Evolutionary conservation across 805 yeast species (phyloP), one percentile per base, ranked within the genome.

Genomic region (Yamadazyma paraphyllophila): DNA sequence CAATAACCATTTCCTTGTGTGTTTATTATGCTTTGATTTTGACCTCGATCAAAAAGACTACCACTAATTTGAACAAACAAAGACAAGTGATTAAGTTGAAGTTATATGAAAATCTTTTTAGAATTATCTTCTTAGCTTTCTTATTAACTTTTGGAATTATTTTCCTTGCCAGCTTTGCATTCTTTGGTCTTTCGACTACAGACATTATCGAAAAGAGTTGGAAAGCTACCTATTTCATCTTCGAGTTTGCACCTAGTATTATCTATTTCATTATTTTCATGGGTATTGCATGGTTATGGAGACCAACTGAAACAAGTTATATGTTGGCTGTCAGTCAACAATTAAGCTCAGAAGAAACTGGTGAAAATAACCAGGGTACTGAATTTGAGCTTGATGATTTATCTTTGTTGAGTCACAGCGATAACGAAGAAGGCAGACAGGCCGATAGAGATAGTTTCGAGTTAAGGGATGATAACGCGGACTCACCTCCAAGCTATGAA

Each of bases 221-320:
- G 99, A 88, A 91, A 67, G 80, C 88, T 37, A 81, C 95, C 59
- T 91, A 88, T 72, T 89, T 94, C 58, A 67, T 89, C 44, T 77
- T 85, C 37, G 97, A 92, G 56, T 95, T 96, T 71, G 91, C 98
- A 97, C 96, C 97, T 33, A 83, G 96, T 40, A 77, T 89, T 40
- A 84, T 90, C 11, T 94, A 89, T 68, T 88, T 87, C 60, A 67
- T 83, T 39, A 91, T 91, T 32, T 91, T 94, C 63, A 78, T 85
- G 57, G 80, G 90, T 8, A 76, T 94, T 52, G 88, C 96, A 4
- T 81, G 90, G 71, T 79, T 94, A 51, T 94, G 99, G 99, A 84
- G 99, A 66, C 99, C 99, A 44, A 92, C 97, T 0, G 94, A 86
- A 55, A 89, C 96, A 34, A 90, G 96, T 47, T 87, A 91, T 59